Evolutionary conservation across 257 asterid species (phyloP).

Genomic region (Scutellaria minor): DNA sequence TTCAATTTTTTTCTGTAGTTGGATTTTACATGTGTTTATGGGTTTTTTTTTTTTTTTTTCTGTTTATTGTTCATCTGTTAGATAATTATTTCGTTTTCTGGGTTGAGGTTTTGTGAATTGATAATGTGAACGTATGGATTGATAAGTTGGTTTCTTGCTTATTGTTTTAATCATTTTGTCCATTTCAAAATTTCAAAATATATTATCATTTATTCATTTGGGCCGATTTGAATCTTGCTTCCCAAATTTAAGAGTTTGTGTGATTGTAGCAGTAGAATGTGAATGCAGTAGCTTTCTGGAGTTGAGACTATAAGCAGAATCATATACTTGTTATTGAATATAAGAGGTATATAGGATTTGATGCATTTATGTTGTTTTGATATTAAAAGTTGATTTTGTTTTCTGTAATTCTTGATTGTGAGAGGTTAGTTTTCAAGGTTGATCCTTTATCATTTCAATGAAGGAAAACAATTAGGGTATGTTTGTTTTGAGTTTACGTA

Average conservation of each 20-base stretch:
- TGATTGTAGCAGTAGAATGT: background rate
- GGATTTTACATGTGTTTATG: background rate
- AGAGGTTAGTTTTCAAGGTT: background rate
- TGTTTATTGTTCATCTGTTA: background rate
- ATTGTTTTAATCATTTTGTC: background rate
- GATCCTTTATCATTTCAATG: background rate
- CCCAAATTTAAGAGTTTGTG: background rate
- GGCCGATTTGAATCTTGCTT: background rate
- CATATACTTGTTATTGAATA: background rate
- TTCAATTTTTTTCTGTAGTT: background rate
- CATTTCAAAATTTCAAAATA: background rate
- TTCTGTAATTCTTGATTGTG: slow-evolving; percentile 19
- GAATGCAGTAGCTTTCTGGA: background rate
- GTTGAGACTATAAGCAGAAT: slow-evolving; percentile 5
- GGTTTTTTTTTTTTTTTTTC: background rate
- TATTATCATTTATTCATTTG: background rate
- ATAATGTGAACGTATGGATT: slow-evolving; percentile 19
- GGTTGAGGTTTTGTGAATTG: slow-evolving; percentile 2
- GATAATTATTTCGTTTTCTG: slow-evolving; percentile 7
- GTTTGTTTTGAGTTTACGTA: no score
- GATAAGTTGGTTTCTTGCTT: background rate
- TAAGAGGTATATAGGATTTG: background rate
- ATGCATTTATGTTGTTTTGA: slow-evolving; percentile 3
- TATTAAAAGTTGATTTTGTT: background rate
- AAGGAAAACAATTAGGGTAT: background rate